phyloP scores from a whole-genome alignment of 2,329 filamentous ascomycete genomes.

The Ceratocystis papillata region DNA sequence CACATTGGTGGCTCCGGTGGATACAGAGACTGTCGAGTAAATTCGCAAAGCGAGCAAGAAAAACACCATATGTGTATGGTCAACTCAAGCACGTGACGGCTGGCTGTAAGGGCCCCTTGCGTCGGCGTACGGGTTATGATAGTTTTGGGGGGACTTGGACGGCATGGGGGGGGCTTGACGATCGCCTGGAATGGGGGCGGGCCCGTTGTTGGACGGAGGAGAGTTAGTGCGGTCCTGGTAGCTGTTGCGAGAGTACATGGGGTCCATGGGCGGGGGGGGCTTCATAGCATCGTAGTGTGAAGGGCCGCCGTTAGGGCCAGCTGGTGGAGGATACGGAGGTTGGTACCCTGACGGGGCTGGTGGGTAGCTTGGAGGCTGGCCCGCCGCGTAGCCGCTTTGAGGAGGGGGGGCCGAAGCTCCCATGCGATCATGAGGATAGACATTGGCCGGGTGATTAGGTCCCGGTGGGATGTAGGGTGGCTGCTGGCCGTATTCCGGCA shows the following conservation, averaged over 20 bases:
- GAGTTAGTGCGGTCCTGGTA: conserved; percentile 23
- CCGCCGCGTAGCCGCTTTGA: conserved; percentile 20
- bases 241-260: conserved; percentile 18
- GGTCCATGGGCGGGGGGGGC: conserved; percentile 15
- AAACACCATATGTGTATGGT: not conserved
- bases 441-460: conserved; percentile 17
- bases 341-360: conserved; percentile 14
- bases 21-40: not conserved
- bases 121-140: conserved; percentile 21
- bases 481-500: conserved; percentile 18
- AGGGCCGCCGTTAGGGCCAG: not conserved
- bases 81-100: conserved; percentile 7
- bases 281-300: conserved; percentile 23
- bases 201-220: conserved; percentile 19
- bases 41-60: not conserved
- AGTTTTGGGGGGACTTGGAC: conserved; percentile 21
- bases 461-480: conserved; percentile 17
- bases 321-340: not conserved
- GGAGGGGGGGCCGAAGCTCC: conserved; percentile 22
- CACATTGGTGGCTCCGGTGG: not conserved
- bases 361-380: conserved; percentile 23
- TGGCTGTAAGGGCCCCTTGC: conserved; percentile 20
- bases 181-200: conserved; percentile 5
- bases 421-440: conserved; percentile 20
- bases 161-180: conserved; percentile 14